These are phyloP conservation scores for Calocybe cyanea DNA, from an alignment of 768 basidiomycete species.

Conservation along the genomic window DNA sequence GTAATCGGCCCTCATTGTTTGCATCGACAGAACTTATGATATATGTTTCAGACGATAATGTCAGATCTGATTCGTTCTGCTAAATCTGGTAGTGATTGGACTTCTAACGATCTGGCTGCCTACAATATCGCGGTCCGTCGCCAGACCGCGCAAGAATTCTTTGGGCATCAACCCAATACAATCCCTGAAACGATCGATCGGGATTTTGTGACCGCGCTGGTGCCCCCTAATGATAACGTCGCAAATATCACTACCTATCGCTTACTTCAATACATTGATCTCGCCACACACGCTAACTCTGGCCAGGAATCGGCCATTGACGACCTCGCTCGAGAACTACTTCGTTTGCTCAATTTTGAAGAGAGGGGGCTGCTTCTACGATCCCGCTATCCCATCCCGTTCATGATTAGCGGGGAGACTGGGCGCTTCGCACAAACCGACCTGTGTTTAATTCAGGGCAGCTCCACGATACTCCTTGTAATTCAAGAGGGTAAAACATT, in stretches of 20 bases:
- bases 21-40: no score
- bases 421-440: conserved; percentile 18
- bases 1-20: no score
- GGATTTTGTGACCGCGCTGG: not conserved
- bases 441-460: conserved; percentile 23
- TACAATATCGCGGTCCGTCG: conserved; percentile 2
- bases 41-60: conserved; percentile 4
- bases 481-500: conserved; percentile 19
- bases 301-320: conserved; percentile 18
- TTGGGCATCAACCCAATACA: not conserved
- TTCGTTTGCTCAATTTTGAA: conserved; percentile 22
- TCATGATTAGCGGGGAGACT: conserved; percentile 25
- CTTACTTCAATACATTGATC: not conserved
- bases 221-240: not conserved
- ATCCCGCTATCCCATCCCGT: conserved; percentile 21
- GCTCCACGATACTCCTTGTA: conserved; percentile 18
- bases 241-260: not conserved
- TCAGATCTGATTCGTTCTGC: not conserved
- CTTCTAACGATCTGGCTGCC: conserved; percentile 1
- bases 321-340: conserved; percentile 22
- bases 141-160: not conserved
- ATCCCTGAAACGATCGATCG: not conserved
- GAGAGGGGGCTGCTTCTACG: conserved; percentile 11
- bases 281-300: not conserved
- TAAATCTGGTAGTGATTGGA: conserved; percentile 11